A percentile compares a stretch with the other conserved stretches of the same genome.
phyloP scores from a whole-genome alignment of 2,329 filamentous ascomycete species.

The Monilinia polystroma region DNA sequence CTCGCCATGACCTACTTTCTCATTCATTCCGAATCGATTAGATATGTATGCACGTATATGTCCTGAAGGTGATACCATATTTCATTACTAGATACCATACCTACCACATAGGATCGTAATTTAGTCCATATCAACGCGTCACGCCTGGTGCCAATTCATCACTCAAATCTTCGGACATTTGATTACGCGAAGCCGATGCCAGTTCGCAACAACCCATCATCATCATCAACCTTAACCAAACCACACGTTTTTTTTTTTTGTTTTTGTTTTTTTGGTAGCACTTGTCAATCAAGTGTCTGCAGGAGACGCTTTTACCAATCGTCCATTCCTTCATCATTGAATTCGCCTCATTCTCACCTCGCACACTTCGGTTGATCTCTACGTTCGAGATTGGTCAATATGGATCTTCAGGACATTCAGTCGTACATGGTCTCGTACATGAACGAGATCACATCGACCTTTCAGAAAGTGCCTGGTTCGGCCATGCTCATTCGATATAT shows the following conservation, averaged over 20 bases:
- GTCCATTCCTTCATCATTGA: neutral
- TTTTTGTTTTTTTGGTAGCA: neutral
- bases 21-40: neutral
- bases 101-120: neutral
- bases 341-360: neutral
- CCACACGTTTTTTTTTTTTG: neutral
- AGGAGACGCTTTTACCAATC: constrained; percentile 3
- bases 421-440: constrained; percentile 53
- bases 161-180: constrained; percentile 8
- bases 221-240: neutral
- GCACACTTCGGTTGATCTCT: neutral
- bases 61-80: neutral
- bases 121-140: neutral
- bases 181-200: constrained; percentile 21
- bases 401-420: constrained; percentile 65
- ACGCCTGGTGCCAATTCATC: neutral
- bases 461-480: constrained; percentile 90
- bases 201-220: constrained; percentile 4
- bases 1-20: neutral
- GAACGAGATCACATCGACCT: constrained; percentile 58
- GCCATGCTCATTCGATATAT: constrained; percentile 94
- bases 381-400: constrained; percentile 38
- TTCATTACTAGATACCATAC: neutral
- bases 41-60: neutral
- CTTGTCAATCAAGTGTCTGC: neutral